phyloP scores from a whole-genome alignment of 805 yeast species.

The Spathaspora gorwiae region DNA sequence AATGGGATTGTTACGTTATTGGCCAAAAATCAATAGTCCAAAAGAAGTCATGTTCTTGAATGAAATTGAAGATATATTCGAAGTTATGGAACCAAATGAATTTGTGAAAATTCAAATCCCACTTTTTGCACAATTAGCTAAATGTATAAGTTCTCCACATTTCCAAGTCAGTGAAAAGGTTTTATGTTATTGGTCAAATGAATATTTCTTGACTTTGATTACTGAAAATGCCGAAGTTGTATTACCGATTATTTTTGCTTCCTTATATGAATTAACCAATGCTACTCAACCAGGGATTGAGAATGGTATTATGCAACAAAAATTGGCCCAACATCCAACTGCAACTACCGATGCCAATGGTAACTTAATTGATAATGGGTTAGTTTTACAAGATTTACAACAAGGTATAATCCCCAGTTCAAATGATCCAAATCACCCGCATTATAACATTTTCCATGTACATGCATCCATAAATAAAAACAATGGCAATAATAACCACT shows the following conservation, averaged over 20 bases:
- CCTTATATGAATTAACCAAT: slow-evolving; percentile 78
- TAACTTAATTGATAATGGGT: slow-evolving; percentile 34
- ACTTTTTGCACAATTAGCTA: slow-evolving; percentile 86
- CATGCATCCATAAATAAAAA: slow-evolving; percentile 13
- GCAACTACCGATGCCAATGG: slow-evolving; percentile 41
- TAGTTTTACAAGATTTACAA: slow-evolving; percentile 24
- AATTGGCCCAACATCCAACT: slow-evolving; percentile 32
- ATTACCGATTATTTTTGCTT: slow-evolving; percentile 85
- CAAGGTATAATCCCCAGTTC: slow-evolving; percentile 19
- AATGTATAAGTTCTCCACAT: slow-evolving; percentile 91
- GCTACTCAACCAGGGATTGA: slow-evolving; percentile 42
- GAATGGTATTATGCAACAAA: slow-evolving; percentile 37
- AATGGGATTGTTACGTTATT: slow-evolving; percentile 84
- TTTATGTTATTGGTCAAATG: slow-evolving; percentile 90
- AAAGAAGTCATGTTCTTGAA: slow-evolving; percentile 94
- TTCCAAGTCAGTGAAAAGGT: slow-evolving; percentile 97
- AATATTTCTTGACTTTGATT: slow-evolving; percentile 82
- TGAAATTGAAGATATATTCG: slow-evolving; percentile 95
- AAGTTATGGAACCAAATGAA: slow-evolving; percentile 90
- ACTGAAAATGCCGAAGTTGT: slow-evolving; percentile 91
- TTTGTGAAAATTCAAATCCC: slow-evolving; percentile 91
- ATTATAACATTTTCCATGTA: slow-evolving; percentile 12
- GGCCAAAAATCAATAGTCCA: slow-evolving; percentile 95
- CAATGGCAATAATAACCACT: slow-evolving; percentile 2
- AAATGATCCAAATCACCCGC: slow-evolving; percentile 21